phyloP scores from a whole-genome alignment of 495 filamentous ascomycete genomes.

The Pyrenula aspistea region DNA sequence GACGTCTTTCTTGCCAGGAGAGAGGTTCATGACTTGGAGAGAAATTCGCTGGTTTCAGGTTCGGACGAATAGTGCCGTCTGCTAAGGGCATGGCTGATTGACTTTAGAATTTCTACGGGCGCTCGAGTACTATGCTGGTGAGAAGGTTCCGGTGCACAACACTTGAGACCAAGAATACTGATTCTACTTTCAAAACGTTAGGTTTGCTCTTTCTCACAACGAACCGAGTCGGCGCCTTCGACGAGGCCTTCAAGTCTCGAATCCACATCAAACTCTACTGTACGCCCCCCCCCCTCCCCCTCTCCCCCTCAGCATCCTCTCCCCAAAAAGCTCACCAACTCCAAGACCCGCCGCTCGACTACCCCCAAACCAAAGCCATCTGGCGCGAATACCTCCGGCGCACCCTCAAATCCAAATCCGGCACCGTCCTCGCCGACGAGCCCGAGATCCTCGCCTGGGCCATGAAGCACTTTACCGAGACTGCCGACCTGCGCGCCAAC shows the following conservation, averaged over 20 bases:
- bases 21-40: slow-evolving; percentile 19
- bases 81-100: slow-evolving; percentile 5
- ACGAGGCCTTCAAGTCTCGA: slow-evolving; percentile 33
- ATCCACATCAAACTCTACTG: slow-evolving; percentile 36
- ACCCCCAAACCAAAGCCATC: slow-evolving; percentile 4
- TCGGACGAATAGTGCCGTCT: not conserved
- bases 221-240: slow-evolving; percentile 29
- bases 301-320: slow-evolving; percentile 18
- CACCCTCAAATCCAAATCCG: not conserved
- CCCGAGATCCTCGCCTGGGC: slow-evolving; percentile 4
- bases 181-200: too few species aligned
- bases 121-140: slow-evolving; percentile 44
- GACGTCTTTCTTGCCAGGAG: slow-evolving; percentile 39
- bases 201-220: slow-evolving; percentile 41
- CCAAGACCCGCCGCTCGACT: slow-evolving; percentile 18
- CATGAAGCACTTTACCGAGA: slow-evolving; percentile 4
- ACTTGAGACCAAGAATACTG: too few species aligned
- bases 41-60: slow-evolving; percentile 25
- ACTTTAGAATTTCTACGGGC: slow-evolving; percentile 37
- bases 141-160: too few species aligned
- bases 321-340: slow-evolving; percentile 16
- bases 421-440: not conserved
- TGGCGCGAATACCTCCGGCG: not conserved
- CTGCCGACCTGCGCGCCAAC: not conserved
- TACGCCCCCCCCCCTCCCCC: not conserved